phyloP scores from a whole-genome alignment of 2,329 filamentous ascomycete species.

The Pseudogymnoascus sp. region DNA sequence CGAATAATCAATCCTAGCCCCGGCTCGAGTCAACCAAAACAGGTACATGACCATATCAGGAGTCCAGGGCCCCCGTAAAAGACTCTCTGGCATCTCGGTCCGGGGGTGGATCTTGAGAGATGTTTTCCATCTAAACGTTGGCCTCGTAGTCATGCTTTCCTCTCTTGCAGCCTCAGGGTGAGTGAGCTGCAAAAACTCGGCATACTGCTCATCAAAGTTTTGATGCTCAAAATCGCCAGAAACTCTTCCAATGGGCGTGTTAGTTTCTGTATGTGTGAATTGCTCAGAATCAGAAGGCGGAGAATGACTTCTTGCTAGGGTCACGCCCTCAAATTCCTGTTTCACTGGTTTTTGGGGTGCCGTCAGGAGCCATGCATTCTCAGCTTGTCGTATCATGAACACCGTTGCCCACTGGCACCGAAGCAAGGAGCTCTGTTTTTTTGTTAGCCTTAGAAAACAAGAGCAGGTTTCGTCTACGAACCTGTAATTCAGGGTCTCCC shows the following conservation, averaged over 20 bases:
- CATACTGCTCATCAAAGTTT: slow-evolving; percentile 17
- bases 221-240: not conserved
- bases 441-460: not conserved
- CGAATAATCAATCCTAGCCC: slow-evolving; percentile 22
- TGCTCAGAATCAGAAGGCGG: not conserved
- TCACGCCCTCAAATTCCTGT: not conserved
- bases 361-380: slow-evolving; percentile 6
- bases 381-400: slow-evolving; percentile 5
- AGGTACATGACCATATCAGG: slow-evolving; percentile 21
- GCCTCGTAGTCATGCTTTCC: not conserved
- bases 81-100: slow-evolving; percentile 20
- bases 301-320: not conserved
- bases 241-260: no score
- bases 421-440: not conserved
- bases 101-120: not conserved
- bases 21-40: slow-evolving; percentile 24
- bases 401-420: slow-evolving; percentile 9
- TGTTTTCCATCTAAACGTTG: not conserved
- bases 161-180: not conserved
- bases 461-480: not conserved
- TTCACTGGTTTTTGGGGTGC: not conserved
- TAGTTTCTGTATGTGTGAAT: not conserved
- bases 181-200: slow-evolving; percentile 1
- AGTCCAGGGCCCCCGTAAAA: slow-evolving; percentile 26
- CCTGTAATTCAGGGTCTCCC: not conserved